These are phyloP conservation scores for Colletotrichum sp. DNA, from an alignment of 2,329 filamentous ascomycete genomes.

Conservation along the genomic window DNA sequence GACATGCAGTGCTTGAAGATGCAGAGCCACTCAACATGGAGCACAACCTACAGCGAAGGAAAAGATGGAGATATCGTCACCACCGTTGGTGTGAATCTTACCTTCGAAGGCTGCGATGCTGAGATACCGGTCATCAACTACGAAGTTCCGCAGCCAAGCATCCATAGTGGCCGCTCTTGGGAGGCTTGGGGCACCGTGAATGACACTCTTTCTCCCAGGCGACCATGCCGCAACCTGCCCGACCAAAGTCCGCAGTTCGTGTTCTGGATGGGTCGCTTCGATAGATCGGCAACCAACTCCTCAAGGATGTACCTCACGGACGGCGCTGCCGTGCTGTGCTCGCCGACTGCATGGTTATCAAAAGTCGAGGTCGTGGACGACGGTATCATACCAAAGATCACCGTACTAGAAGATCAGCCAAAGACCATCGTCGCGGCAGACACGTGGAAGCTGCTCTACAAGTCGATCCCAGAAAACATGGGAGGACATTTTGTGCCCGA, in stretches of 20 bases:
- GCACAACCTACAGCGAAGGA: background rate
- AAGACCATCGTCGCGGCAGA: background rate
- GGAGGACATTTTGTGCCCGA: background rate
- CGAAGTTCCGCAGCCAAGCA: background rate
- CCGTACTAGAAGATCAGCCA: background rate
- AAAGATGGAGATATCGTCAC: background rate
- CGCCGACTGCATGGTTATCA: background rate
- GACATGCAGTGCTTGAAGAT: background rate
- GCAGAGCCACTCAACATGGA: background rate
- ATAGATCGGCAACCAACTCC: background rate
- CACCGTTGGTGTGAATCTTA: background rate
- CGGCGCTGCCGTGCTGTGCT: background rate
- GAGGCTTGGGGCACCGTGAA: background rate
- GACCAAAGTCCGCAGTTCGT: background rate
- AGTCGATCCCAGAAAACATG: background rate
- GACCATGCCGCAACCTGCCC: background rate
- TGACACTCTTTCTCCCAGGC: background rate
- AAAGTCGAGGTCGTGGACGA: constrained; percentile 1
- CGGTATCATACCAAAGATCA: background rate
- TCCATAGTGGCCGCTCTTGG: background rate
- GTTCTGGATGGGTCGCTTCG: background rate
- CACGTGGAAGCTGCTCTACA: background rate
- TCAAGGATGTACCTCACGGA: background rate
- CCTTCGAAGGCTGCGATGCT: background rate
- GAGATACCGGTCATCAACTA: background rate